Base-by-base conservation (phyloP, 2,329 filamentous ascomycete species). In the Fusarium sp. region DNA sequence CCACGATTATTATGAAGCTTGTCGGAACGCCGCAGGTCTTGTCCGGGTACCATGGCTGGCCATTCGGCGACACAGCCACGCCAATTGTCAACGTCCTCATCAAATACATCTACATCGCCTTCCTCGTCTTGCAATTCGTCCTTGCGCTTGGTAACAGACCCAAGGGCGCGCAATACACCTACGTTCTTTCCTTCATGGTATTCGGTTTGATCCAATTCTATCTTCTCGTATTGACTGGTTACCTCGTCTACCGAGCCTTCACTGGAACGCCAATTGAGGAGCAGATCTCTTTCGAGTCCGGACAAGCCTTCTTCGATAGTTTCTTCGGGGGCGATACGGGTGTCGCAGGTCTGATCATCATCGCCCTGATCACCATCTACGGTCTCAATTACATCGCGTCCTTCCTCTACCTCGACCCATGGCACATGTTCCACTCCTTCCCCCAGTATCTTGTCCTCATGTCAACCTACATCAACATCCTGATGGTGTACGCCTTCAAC, bases 391-490 rank as follows among this genome's bases (percentile, higher is more conserved):
- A 72, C 45, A 55, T 74, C 25, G 72, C 72, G 0, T 74, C 72
- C 8, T 74, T 74, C 60, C 45, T 74, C 20, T 74, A 74, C 27
- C 72, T 74, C n/a, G 72, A 74, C 45, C 72, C 72, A 2, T 74
- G 72, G 72, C 72, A 74, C 63, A 74, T 74, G 72, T 74, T 74
- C 57, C 72, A 74, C 67, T 74, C 72, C 1, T 74, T 74, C 64
- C 72, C 72, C 11, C 72, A 74, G 34, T 74, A 74, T 48, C 59
- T 74, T 13, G 55, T 74, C 3, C 69, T 74, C 25, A 74, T 74
- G 72, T 74, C 72, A 3, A 74, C 72, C 14, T 74, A 74, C n/a
- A 74, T 74, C 62, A 74, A 74, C 55, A 74, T 74, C 5, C 64
- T 74, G 11, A 74, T 74, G 72, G 72, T 74, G 7, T 74, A 74